phyloP scores from a whole-genome alignment of 2,329 filamentous ascomycete species.

The Venturia nashicola region DNA sequence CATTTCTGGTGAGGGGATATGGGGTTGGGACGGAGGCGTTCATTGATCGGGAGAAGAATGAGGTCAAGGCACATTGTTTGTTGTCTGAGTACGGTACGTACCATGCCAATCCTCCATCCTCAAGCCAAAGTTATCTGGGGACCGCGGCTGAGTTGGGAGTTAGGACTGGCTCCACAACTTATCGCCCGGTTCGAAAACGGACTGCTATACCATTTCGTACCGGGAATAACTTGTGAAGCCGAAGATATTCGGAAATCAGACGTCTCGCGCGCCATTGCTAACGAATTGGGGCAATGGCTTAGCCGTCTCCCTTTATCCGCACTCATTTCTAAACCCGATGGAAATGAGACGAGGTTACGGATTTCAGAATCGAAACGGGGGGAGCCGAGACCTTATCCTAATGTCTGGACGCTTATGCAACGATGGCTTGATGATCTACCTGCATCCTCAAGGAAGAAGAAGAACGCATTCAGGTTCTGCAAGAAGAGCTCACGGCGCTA shows the following conservation, averaged over 20 bases:
- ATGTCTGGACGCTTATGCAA: conserved; percentile 88
- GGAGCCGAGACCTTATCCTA: conserved; percentile 56
- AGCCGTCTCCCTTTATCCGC: conserved; percentile 48
- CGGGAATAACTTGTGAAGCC: conserved; percentile 65
- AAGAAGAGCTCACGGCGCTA: conserved; percentile 61
- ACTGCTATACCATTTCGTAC: conserved; percentile 85
- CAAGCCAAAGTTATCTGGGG: not conserved
- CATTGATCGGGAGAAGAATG: conserved; percentile 89
- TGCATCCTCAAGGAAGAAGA: conserved; percentile 56
- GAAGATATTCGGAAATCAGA: conserved; percentile 63
- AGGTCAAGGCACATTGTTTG: conserved; percentile 20
- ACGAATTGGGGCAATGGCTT: conserved; percentile 85
- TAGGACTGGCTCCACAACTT: conserved; percentile 56
- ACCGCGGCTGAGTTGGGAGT: not conserved
- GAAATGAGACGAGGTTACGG: not conserved
- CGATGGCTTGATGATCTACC: conserved; percentile 89
- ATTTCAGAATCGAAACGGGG: conserved; percentile 16
- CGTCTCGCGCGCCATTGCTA: conserved; percentile 74
- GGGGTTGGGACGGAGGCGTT: conserved; percentile 87
- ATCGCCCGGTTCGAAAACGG: conserved; percentile 92
- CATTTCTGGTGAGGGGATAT: conserved; percentile 83
- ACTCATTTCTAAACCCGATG: conserved; percentile 18
- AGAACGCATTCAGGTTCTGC: conserved; percentile 53
- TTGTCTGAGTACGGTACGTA: not conserved
- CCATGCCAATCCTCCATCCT: too few species aligned